Evolutionary conservation across 331 rosid species (phyloP).

Genomic region (Spiraea crenata): DNA sequence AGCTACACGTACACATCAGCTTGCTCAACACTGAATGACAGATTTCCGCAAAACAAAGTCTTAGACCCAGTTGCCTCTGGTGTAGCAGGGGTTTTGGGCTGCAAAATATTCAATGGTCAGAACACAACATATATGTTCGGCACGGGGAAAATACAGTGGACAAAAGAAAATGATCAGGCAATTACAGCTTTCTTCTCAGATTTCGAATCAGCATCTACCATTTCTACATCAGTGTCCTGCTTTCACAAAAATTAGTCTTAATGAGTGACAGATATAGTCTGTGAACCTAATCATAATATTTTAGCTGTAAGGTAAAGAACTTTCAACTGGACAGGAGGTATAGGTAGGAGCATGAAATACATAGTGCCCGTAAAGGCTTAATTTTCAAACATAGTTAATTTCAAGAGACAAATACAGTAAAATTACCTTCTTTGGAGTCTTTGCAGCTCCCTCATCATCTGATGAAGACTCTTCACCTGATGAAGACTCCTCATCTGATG

Average conservation of each 20-base stretch:
- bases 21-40: slow-evolving; percentile 43
- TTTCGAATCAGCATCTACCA: slow-evolving; percentile 51
- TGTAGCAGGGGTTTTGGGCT: slow-evolving; percentile 71
- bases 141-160: not conserved
- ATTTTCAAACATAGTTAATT: too few species aligned
- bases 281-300: not conserved
- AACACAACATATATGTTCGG: not conserved
- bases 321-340: not conserved
- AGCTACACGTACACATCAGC: slow-evolving; percentile 62
- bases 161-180: not conserved
- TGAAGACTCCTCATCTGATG: slow-evolving; percentile 23
- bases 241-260: not conserved
- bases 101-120: slow-evolving; percentile 17
- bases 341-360: not conserved
- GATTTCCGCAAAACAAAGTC: slow-evolving; percentile 75
- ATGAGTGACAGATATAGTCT: not conserved
- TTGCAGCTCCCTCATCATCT: slow-evolving; percentile 19
- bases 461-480: slow-evolving; percentile 24
- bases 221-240: slow-evolving; percentile 51
- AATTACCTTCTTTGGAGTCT: slow-evolving; percentile 33
- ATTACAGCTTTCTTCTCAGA: slow-evolving; percentile 46
- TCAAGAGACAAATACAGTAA: too few species aligned
- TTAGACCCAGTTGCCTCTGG: slow-evolving; percentile 39
- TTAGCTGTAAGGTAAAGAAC: not conserved
- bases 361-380: too few species aligned